phyloP scores from a whole-genome alignment of 2,329 filamentous ascomycete genomes.

The Nemania sp. region DNA sequence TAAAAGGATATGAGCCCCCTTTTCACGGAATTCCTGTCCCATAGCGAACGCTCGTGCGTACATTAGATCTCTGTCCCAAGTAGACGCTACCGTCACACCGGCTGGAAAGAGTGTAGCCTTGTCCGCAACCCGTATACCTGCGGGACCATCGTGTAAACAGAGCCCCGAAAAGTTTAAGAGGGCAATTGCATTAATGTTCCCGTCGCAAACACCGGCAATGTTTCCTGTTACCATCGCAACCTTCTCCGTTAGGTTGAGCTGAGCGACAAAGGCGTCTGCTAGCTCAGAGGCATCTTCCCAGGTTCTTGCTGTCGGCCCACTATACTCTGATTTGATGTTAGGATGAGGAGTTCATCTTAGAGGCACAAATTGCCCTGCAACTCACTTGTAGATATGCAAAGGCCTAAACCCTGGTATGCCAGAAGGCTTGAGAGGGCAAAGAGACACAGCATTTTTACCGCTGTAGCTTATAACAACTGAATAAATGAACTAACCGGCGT shows the following conservation, averaged over 20 bases:
- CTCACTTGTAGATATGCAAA: too few species aligned
- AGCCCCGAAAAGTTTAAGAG: neutral
- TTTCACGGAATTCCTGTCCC: neutral
- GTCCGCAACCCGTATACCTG: neutral
- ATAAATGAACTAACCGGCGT: too few species aligned
- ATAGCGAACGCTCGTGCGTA: neutral
- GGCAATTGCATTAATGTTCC: neutral
- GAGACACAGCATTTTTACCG: too few species aligned
- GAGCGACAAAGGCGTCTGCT: neutral
- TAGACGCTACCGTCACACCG: neutral
- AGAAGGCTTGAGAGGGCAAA: too few species aligned
- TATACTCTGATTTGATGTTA: too few species aligned
- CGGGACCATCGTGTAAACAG: neutral
- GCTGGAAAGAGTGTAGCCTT: neutral
- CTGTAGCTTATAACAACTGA: too few species aligned
- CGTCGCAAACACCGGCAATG: neutral
- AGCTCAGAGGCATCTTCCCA: too few species aligned
- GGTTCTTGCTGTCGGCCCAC: too few species aligned
- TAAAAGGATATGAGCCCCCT: neutral
- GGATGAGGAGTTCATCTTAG: too few species aligned
- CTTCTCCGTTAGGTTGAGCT: neutral
- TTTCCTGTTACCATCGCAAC: neutral
- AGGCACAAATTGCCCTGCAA: too few species aligned
- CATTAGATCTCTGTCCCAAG: neutral
- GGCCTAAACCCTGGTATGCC: too few species aligned